These are phyloP conservation scores for Trichoderma sp. DNA, from an alignment of 2,329 filamentous ascomycete genomes.

Conservation along the genomic window DNA sequence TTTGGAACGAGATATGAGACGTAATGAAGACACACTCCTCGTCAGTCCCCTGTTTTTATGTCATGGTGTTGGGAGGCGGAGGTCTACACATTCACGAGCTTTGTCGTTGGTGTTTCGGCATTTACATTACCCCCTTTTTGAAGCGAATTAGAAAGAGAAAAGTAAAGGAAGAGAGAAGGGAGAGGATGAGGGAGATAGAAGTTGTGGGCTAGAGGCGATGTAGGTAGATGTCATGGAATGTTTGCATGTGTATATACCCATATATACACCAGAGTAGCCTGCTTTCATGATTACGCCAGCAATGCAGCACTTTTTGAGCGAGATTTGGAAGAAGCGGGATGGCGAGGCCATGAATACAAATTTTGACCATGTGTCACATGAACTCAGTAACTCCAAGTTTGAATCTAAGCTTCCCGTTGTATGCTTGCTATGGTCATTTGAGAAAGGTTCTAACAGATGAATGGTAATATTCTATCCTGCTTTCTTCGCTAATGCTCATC, in stretches of 20 bases:
- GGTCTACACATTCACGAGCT: background rate
- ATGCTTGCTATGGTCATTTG: background rate
- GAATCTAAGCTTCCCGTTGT: background rate
- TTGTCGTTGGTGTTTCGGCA: slow-evolving; percentile 17
- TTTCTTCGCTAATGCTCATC: background rate
- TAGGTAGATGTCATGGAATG: background rate
- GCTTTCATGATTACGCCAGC: background rate
- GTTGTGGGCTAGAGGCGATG: background rate
- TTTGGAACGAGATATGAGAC: background rate
- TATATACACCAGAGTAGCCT: background rate
- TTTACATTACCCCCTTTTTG: background rate
- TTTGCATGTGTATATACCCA: background rate
- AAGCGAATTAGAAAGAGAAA: background rate
- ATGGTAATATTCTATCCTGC: background rate
- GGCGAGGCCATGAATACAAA: background rate
- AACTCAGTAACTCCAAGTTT: background rate
- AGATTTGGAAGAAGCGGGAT: background rate
- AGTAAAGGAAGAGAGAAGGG: background rate
- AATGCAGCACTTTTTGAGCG: background rate
- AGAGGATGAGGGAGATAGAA: background rate
- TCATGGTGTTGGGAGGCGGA: background rate
- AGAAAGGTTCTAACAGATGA: background rate
- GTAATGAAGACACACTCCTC: background rate
- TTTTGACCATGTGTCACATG: background rate
- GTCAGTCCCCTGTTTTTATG: background rate